Conservation (phyloP, 176 grass and related monocot genomes). For the Thinopyrum elongatum region DNA sequence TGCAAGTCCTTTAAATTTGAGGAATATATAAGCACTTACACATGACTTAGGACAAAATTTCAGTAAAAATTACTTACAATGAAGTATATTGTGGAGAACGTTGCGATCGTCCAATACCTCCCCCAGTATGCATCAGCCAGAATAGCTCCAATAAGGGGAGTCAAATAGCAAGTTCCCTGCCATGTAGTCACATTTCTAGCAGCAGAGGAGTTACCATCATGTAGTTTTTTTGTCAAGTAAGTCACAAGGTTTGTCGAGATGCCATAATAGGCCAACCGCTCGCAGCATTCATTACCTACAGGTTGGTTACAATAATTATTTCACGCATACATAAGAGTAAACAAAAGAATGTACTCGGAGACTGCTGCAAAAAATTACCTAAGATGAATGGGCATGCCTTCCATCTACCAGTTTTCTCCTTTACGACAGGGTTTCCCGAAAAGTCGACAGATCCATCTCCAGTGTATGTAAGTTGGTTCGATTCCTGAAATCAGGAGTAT, state of each 20-base stretch:
- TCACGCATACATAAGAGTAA: not conserved
- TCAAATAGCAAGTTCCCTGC: conserved; percentile 81
- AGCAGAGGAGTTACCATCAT: conserved; percentile 78
- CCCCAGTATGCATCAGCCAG: conserved; percentile 94
- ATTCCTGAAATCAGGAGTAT: conserved; percentile 37
- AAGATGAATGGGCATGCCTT: conserved; percentile 90
- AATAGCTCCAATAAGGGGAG: conserved; percentile 79
- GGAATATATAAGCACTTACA: not conserved
- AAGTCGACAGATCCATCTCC: conserved; percentile 86
- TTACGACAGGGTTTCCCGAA: conserved; percentile 63
- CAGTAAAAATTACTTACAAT: conserved; percentile 53
- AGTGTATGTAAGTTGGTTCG: conserved; percentile 50
- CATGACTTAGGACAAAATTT: not conserved
- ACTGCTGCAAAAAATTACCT: conserved; percentile 37
- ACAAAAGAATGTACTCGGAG: not conserved
- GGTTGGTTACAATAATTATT: not conserved
- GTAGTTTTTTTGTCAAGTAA: conserved; percentile 80
- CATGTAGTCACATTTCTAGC: conserved; percentile 83
- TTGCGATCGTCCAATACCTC: conserved; percentile 80
- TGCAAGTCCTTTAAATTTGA: not conserved
- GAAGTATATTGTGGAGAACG: conserved; percentile 85
- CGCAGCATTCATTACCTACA: conserved; percentile 86
- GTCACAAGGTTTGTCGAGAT: conserved; percentile 85
- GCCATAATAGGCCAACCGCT: conserved; percentile 82
- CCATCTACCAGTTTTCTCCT: conserved; percentile 80